phyloP scores from a whole-genome alignment of 2,329 filamentous ascomycete genomes.

The Paecilomyces sp. region DNA sequence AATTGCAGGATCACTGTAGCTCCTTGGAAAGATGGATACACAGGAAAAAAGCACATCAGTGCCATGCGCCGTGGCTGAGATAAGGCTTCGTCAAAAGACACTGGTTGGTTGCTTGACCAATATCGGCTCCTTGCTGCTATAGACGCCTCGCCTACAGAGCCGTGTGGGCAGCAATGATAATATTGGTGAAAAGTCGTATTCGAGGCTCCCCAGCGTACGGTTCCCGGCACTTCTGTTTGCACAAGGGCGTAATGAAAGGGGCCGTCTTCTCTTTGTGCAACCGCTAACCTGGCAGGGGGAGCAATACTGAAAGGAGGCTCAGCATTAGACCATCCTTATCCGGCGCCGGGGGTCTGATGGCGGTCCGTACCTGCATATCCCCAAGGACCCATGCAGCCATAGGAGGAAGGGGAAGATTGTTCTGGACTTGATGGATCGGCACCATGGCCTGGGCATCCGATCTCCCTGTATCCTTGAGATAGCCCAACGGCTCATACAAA shows the following conservation, averaged over 20 bases:
- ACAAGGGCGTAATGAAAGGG: neutral
- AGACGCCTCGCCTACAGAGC: neutral
- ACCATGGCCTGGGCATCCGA: neutral
- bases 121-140: neutral
- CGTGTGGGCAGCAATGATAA: neutral
- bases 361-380: neutral
- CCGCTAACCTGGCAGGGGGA: neutral
- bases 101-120: neutral
- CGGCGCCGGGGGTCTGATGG: neutral
- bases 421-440: neutral
- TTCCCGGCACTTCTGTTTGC: neutral
- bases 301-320: neutral
- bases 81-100: neutral
- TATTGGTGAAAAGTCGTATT: neutral
- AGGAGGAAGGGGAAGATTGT: neutral
- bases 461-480: neutral
- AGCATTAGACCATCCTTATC: neutral
- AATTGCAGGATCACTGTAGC: neutral
- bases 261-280: neutral
- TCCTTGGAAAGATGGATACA: neutral
- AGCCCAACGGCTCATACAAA: neutral
- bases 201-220: neutral
- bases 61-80: neutral
- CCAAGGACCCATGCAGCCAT: neutral
- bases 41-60: neutral